These are phyloP conservation scores for Sporothrix humicola DNA, from an alignment of 2,329 filamentous ascomycete genomes.

Conservation along the genomic window DNA sequence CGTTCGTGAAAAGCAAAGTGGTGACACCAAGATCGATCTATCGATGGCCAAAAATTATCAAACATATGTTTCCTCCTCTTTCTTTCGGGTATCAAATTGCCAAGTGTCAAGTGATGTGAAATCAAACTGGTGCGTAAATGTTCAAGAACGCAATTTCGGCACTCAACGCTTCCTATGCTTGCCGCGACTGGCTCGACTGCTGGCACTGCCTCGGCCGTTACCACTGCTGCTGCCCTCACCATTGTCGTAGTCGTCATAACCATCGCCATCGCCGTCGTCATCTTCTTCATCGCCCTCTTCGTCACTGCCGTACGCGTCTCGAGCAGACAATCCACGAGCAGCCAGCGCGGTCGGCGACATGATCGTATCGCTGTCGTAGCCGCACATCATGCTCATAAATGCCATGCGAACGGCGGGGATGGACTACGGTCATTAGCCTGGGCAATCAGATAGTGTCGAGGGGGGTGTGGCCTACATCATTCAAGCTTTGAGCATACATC, in stretches of 20 bases:
- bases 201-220: too few species aligned
- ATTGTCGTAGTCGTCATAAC: background rate
- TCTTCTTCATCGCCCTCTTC: too few species aligned
- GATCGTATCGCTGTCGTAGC: conserved; percentile 49
- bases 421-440: conserved; percentile 50
- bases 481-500: conserved; percentile 61
- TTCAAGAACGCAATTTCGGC: background rate
- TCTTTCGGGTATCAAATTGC: conserved; percentile 10
- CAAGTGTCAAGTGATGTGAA: too few species aligned
- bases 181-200: background rate
- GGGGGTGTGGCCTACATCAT: conserved; percentile 54
- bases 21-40: conserved; percentile 18
- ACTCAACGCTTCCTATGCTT: background rate
- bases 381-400: conserved; percentile 63
- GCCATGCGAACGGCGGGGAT: conserved; percentile 61
- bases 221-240: background rate
- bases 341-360: background rate
- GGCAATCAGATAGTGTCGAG: background rate
- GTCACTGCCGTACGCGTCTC: too few species aligned
- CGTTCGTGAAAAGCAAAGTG: conserved; percentile 1
- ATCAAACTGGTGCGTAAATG: background rate
- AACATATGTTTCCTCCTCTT: background rate
- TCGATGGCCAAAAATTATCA: background rate
- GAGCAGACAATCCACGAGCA: too few species aligned
- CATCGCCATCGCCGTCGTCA: too few species aligned